Conservation (phyloP, 2,329 filamentous ascomycete species). For the Xylaria arbuscula region DNA sequence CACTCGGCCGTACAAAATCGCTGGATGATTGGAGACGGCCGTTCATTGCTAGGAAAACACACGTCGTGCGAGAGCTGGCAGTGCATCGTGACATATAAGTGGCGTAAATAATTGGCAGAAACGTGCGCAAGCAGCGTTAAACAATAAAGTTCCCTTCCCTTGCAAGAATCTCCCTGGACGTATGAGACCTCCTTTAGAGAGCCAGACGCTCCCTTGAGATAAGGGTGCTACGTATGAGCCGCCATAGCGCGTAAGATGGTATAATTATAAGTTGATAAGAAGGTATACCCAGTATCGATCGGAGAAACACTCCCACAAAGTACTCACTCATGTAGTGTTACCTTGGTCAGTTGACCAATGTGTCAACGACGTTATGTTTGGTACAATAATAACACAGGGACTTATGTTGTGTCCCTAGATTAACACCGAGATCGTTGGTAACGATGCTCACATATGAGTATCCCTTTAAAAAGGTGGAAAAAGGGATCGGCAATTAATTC, state of each 20-base stretch:
- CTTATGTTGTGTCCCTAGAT: neutral
- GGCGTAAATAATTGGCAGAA: neutral
- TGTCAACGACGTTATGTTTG: neutral
- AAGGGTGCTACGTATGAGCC: neutral
- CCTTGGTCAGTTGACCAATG: too few species aligned
- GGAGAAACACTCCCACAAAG: neutral
- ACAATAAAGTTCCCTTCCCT: neutral
- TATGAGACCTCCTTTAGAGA: neutral
- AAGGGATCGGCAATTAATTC: neutral
- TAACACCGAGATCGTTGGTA: too few species aligned
- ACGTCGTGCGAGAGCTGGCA: neutral
- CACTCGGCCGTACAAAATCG: neutral
- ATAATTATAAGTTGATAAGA: too few species aligned
- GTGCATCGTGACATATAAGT: neutral
- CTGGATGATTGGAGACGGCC: neutral
- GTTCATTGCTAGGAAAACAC: neutral
- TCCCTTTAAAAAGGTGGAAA: neutral
- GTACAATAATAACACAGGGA: too few species aligned
- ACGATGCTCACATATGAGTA: neutral
- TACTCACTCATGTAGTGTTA: neutral
- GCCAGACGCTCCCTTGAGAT: neutral
- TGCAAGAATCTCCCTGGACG: neutral
- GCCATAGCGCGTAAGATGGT: neutral
- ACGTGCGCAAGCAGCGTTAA: neutral
- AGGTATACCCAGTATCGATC: neutral